Percentiles rank a stretch among this genome's conserved stretches.
Evolutionary conservation across 164 flowering plant genomes (phyloP).

Genomic region (Tinospora cordifolia): DNA sequence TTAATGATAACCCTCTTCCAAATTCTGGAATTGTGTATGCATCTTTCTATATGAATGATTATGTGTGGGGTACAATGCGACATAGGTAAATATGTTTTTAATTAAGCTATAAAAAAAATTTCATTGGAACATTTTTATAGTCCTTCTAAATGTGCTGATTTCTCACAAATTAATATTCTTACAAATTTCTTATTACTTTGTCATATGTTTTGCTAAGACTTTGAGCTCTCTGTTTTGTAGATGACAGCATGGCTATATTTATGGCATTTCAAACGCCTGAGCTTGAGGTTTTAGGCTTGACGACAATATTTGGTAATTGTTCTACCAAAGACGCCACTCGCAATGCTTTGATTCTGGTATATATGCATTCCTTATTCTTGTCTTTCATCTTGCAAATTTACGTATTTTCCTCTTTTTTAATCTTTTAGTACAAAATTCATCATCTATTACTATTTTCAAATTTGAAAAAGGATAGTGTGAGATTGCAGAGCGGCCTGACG

Average conservation of each 20-base stretch:
- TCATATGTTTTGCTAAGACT: neutral
- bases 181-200: neutral
- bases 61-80: neutral
- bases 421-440: slow-evolving; percentile 24
- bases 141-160: neutral
- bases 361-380: slow-evolving; percentile 11
- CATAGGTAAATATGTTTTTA: no score
- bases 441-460: slow-evolving; percentile 33
- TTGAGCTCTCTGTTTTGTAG: slow-evolving; percentile 25
- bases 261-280: slow-evolving; percentile 89
- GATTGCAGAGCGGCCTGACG: slow-evolving; percentile 68
- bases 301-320: slow-evolving; percentile 85
- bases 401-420: neutral
- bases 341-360: slow-evolving; percentile 89
- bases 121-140: neutral
- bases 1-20: no score
- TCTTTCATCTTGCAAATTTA: neutral
- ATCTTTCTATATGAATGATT: no score
- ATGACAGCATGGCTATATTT: slow-evolving; percentile 92
- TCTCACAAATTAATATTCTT: neutral
- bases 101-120: neutral
- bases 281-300: slow-evolving; percentile 76
- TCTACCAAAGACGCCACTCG: slow-evolving; percentile 71
- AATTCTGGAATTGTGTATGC: no score
- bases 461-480: slow-evolving; percentile 97